phyloP scores from a whole-genome alignment of 2,329 filamentous ascomycete species.

The Clonostachys byssicola region DNA sequence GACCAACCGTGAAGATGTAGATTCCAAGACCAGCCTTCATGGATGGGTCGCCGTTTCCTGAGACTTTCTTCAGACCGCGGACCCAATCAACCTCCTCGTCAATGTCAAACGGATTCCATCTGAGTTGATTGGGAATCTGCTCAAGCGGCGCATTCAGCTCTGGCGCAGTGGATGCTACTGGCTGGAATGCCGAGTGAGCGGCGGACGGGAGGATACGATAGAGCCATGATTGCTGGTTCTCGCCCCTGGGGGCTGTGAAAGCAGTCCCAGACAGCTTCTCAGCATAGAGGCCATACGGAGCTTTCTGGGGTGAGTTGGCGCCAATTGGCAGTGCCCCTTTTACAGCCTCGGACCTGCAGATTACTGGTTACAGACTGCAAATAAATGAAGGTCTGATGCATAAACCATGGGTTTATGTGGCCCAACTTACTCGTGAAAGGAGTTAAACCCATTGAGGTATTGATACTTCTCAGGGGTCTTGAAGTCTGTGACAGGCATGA shows the following conservation, averaged over 20 bases:
- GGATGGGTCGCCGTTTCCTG: slow-evolving; percentile 66
- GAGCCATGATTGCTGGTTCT: slow-evolving; percentile 69
- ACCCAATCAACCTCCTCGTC: slow-evolving; percentile 50
- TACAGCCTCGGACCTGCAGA: slow-evolving; percentile 66
- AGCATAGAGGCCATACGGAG: slow-evolving; percentile 72
- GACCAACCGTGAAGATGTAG: slow-evolving; percentile 64
- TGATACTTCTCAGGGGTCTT: slow-evolving; percentile 54
- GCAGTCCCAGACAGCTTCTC: slow-evolving; percentile 73
- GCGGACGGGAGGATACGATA: slow-evolving; percentile 65
- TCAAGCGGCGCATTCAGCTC: slow-evolving; percentile 10
- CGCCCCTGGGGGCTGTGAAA: slow-evolving; percentile 64
- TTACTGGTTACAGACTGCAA: neutral
- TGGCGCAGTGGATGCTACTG: slow-evolving; percentile 24
- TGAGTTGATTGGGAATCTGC: slow-evolving; percentile 67
- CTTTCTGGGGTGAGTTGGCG: slow-evolving; percentile 78
- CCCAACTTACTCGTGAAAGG: slow-evolving; percentile 64
- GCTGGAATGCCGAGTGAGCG: slow-evolving; percentile 50
- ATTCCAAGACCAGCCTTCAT: slow-evolving; percentile 67
- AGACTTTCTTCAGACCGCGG: slow-evolving; percentile 15
- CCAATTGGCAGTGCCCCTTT: slow-evolving; percentile 71
- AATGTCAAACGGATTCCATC: slow-evolving; percentile 67
- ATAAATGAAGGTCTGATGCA: neutral
- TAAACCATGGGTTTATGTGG: neutral
- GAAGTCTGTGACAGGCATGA: slow-evolving; percentile 49
- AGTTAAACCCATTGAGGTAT: slow-evolving; percentile 76